phyloP scores from a whole-genome alignment of 176 grass and related monocot genomes.

The Musa troglodytarum region DNA sequence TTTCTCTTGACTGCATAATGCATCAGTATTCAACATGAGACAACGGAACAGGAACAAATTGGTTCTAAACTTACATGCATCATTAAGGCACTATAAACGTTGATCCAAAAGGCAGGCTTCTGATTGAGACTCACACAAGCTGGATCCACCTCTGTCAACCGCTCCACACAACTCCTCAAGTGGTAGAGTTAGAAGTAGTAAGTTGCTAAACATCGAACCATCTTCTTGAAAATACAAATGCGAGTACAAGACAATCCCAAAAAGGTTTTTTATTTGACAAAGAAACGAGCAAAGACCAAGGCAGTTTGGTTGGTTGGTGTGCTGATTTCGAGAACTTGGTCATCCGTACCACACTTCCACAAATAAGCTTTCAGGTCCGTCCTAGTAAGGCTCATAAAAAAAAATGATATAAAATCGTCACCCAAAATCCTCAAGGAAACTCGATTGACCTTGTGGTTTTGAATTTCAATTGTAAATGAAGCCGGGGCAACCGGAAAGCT shows the following conservation, averaged over 20 bases:
- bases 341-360: neutral
- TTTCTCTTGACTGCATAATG: neutral
- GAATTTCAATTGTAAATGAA: too few species aligned
- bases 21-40: neutral
- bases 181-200: neutral
- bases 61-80: conserved; percentile 67
- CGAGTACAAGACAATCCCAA: neutral
- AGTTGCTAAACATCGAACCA: neutral
- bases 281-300: too few species aligned
- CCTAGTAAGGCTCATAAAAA: too few species aligned
- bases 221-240: too few species aligned
- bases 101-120: conserved; percentile 93
- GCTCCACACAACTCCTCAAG: conserved; percentile 84
- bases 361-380: neutral
- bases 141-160: conserved; percentile 66
- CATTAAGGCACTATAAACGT: conserved; percentile 86
- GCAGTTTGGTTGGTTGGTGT: too few species aligned
- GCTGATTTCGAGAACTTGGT: too few species aligned
- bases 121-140: conserved; percentile 48
- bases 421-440: too few species aligned
- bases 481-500: too few species aligned
- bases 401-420: too few species aligned
- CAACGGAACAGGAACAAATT: too few species aligned
- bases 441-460: too few species aligned
- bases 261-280: neutral